phyloP scores from a whole-genome alignment of 441 rosid genomes.

The Erodium trifolium region DNA sequence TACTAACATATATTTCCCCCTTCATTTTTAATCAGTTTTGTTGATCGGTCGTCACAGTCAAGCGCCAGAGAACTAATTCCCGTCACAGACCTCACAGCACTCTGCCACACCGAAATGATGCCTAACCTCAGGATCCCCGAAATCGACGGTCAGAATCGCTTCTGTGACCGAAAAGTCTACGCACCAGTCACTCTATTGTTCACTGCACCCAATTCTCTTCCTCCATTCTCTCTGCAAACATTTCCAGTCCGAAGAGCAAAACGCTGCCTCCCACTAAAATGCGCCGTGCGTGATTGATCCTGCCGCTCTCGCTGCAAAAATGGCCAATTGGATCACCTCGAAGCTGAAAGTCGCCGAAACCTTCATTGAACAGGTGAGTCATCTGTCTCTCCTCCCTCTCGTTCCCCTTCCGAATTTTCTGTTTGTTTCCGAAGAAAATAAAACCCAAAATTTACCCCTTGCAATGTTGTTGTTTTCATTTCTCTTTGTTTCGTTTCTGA shows the following conservation, averaged over 20 bases:
- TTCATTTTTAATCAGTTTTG: too few relatives aligned
- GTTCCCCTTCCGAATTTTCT: background rate
- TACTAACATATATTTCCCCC: too few relatives aligned
- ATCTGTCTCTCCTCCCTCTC: background rate
- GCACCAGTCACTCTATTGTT: background rate
- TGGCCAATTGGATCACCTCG: conserved; percentile 94
- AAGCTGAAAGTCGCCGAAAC: conserved; percentile 95
- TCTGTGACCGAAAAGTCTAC: background rate
- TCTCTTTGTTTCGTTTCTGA: too few relatives aligned
- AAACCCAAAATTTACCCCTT: background rate
- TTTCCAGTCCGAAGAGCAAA: background rate
- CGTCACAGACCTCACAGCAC: conserved; percentile 1
- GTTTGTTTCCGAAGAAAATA: conserved; percentile 17
- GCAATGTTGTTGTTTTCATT: conserved; percentile 1
- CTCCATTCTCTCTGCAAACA: conserved; percentile 17
- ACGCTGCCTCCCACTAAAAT: conserved; percentile 11
- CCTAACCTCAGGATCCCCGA: conserved; percentile 1
- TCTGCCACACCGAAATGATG: background rate
- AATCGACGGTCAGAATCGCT: conserved; percentile 7
- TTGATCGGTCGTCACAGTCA: conserved; percentile 15
- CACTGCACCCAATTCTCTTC: conserved; percentile 6
- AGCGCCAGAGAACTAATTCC: too few relatives aligned
- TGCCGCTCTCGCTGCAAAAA: conserved; percentile 13
- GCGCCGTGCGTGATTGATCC: conserved; percentile 12
- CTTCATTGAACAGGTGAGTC: conserved; percentile 66